Percentiles rank a stretch among this genome's conserved stretches.
Evolutionary conservation across 2,329 filamentous ascomycete species (phyloP).

Genomic region (Colletotrichum camelliae): DNA sequence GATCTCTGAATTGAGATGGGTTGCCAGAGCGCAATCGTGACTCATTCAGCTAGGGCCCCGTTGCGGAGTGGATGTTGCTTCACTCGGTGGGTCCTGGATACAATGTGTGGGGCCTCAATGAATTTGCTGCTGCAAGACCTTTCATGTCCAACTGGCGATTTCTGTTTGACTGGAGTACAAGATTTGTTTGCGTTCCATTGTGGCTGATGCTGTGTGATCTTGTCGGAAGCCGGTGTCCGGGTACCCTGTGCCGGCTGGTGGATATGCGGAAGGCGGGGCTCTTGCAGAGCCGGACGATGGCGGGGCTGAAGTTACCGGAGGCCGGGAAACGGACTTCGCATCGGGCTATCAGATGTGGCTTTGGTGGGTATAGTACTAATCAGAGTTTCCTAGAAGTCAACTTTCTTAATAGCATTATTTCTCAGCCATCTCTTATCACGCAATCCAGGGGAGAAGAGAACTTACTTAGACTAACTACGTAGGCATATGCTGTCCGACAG

Average conservation of each 20-base stretch:
- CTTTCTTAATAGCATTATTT: accelerated
- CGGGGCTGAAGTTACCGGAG: background rate
- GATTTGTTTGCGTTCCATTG: background rate
- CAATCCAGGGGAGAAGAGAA: background rate
- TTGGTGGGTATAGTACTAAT: accelerated
- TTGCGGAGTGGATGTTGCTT: background rate
- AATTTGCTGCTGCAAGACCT: background rate
- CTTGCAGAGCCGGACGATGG: background rate
- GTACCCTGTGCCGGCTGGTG: background rate
- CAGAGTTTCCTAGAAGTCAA: background rate
- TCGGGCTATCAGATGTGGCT: background rate
- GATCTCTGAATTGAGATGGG: background rate
- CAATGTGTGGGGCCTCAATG: background rate
- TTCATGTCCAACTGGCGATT: accelerated
- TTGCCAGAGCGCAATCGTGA: background rate
- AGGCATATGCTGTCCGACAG: background rate
- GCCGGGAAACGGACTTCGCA: background rate
- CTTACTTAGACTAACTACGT: background rate
- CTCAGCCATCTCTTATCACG: background rate
- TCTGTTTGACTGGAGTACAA: accelerated
- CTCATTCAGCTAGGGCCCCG: background rate
- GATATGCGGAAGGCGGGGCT: background rate
- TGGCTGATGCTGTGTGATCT: accelerated
- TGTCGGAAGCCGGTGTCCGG: background rate
- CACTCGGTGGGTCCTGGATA: background rate